Evolutionary conservation across 805 yeast genomes (phyloP), one percentile per base, ranked within the genome.

Genomic region (Pichia ethanolica): DNA sequence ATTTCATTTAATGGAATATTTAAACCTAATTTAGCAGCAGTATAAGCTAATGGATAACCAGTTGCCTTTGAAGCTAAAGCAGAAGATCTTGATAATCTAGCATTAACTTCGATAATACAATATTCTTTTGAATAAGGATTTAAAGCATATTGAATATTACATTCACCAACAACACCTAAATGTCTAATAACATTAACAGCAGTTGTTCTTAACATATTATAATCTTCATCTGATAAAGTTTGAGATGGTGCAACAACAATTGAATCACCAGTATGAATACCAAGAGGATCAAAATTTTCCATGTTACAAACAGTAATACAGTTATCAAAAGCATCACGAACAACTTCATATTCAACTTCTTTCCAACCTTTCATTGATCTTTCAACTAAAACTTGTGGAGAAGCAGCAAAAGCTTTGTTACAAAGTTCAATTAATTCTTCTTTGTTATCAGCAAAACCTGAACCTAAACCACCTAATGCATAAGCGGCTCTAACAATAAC

Each of bases 321-420:
- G 80, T 91, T 91, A 70, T 89, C 97, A 61, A 82, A 85, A 46
- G 95, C 90, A 72, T 91, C 99, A 70, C 99, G 89, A 48, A 91
- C 99, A 69, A 91, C 99, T 72, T 91, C 99, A 70, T 91, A 91
- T 73, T 91, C 99, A 61, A 91, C 86, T 73, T 91, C 99, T 70
- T 91, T 91, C 99, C 99, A 91, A 56, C 99, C 99, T 74, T 93
- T 93, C 96, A 91, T 87, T 43, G 97, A 89, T 66, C 83, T 82
- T 75, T 91, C 99, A 55, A 91, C 93, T 56, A 91, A 77, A 49
- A 91, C 95, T 73, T 91, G 99, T 11, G 99, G 97, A 50, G 96
- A 85, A 32, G 95, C 80, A 46, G 98, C 96, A 68, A 91, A 89
- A 0, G 98, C 97, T 66, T 86, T 83, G 64, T 81, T 80, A 74